Evolutionary conservation across 306 rosid species (phyloP).

Genomic region (Spatholobus suberectus): DNA sequence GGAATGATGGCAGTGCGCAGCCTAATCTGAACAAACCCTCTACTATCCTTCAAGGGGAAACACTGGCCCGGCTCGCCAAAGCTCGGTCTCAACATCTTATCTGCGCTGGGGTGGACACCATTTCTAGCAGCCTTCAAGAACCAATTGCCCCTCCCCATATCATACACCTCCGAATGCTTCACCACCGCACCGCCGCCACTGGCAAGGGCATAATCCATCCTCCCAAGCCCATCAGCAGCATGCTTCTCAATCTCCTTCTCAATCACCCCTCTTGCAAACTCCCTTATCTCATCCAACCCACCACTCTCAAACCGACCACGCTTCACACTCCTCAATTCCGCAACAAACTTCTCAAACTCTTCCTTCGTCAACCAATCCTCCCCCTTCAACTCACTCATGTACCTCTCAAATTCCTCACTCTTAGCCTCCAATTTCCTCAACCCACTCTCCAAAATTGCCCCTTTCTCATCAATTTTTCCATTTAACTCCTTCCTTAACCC

Average conservation of each 20-base stretch:
- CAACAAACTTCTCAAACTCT: slow-evolving; percentile 72
- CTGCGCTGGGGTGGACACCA: slow-evolving; percentile 62
- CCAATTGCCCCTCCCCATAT: slow-evolving; percentile 59
- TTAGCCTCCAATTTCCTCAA: slow-evolving; percentile 65
- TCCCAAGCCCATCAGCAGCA: slow-evolving; percentile 92
- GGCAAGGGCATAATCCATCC: slow-evolving; percentile 78
- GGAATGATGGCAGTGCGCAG: slow-evolving; percentile 80
- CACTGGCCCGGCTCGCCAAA: slow-evolving; percentile 98
- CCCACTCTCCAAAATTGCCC: slow-evolving; percentile 48
- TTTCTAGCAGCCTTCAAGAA: slow-evolving; percentile 43
- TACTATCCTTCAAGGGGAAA: slow-evolving; percentile 81
- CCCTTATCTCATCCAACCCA: slow-evolving; percentile 77
- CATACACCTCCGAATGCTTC: slow-evolving; percentile 74
- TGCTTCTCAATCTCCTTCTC: slow-evolving; percentile 86
- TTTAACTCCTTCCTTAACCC: slow-evolving; percentile 68
- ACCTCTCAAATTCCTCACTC: slow-evolving; percentile 64
- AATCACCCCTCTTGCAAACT: slow-evolving; percentile 69
- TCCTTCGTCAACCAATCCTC: slow-evolving; percentile 72
- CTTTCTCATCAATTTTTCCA: slow-evolving; percentile 62
- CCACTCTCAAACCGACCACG: slow-evolving; percentile 48
- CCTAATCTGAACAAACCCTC: slow-evolving; percentile 85
- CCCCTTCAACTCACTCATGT: slow-evolving; percentile 61
- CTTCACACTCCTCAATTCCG: slow-evolving; percentile 57
- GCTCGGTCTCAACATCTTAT: slow-evolving; percentile 88
- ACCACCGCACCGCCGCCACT: slow-evolving; percentile 70